These are phyloP conservation scores for Lachancea kluyveri DNA, from an alignment of 805 yeast species.

Conservation along the genomic window DNA sequence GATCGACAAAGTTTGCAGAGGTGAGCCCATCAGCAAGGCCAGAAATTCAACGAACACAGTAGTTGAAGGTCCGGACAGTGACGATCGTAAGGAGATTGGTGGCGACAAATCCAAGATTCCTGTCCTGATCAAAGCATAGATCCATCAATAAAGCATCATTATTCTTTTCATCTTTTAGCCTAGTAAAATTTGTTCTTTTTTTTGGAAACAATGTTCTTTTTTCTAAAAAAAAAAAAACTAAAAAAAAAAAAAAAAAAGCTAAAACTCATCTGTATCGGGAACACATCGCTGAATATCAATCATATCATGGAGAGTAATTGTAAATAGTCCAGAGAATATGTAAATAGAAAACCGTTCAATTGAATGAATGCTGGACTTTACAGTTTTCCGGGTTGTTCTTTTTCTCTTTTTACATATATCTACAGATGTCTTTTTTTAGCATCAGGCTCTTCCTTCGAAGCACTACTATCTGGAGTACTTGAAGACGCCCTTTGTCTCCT, in stretches of 20 bases:
- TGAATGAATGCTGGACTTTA: slow-evolving; percentile 3
- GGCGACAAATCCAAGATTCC: slow-evolving; percentile 28
- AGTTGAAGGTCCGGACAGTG: slow-evolving; percentile 47
- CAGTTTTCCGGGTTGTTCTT: slow-evolving; percentile 3
- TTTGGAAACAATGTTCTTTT: too few species aligned
- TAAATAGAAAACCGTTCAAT: slow-evolving; percentile 9
- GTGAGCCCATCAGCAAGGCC: slow-evolving; percentile 65
- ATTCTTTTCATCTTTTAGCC: not conserved
- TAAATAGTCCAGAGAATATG: slow-evolving; percentile 6
- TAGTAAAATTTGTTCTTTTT: too few species aligned
- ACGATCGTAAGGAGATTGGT: slow-evolving; percentile 37
- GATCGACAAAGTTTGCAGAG: slow-evolving; percentile 77
- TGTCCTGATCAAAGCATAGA: slow-evolving; percentile 25
- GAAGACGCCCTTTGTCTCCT: slow-evolving; percentile 37
- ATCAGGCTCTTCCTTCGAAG: slow-evolving; percentile 4
- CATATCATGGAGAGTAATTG: too few species aligned
- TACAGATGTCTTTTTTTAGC: too few species aligned
- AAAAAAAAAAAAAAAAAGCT: too few species aligned
- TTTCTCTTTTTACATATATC: too few species aligned
- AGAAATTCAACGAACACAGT: slow-evolving; percentile 73
- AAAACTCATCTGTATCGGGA: too few species aligned
- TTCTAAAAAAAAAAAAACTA: too few species aligned
- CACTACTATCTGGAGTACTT: slow-evolving; percentile 5
- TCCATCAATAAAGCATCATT: not conserved
- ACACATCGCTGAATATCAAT: too few species aligned